Percentiles rank a stretch among this genome's conserved stretches.
phyloP scores from a whole-genome alignment of 2,329 filamentous ascomycete species.

The Metarhizium guizhouense region DNA sequence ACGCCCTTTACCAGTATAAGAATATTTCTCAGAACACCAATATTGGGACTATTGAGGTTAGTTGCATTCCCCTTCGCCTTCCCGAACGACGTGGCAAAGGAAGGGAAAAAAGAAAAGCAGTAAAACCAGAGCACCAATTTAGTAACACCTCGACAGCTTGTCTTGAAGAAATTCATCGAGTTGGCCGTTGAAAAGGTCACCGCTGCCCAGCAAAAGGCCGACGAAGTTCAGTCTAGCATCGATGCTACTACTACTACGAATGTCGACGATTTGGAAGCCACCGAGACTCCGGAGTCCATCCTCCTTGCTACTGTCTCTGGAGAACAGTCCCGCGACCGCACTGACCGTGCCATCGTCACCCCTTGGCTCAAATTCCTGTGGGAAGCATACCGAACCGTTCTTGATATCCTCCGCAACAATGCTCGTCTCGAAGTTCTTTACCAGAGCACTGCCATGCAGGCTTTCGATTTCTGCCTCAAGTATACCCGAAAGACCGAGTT shows the following conservation, averaged over 20 bases:
- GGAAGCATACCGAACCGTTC: constrained; percentile 97
- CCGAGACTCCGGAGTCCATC: constrained; percentile 96
- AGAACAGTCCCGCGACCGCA: constrained; percentile 94
- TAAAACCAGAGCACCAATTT: constrained; percentile 2
- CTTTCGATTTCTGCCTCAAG: constrained; percentile 97
- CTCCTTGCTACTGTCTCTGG: constrained; percentile 95
- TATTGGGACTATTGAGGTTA: constrained; percentile 90
- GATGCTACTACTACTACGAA: constrained; percentile 64
- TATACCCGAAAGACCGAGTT: constrained; percentile 99
- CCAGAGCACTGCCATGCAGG: constrained; percentile 94
- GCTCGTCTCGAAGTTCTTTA: constrained; percentile 95
- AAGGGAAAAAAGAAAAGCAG: not conserved
- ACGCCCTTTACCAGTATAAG: constrained; percentile 99
- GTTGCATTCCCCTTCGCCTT: constrained; percentile 8
- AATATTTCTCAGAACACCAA: constrained; percentile 99
- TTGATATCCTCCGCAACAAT: constrained; percentile 99
- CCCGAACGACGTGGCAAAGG: not conserved
- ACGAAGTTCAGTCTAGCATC: constrained; percentile 82
- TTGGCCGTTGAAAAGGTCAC: constrained; percentile 94
- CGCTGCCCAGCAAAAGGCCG: constrained; percentile 89
- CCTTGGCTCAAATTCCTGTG: constrained; percentile 99
- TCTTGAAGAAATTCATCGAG: constrained; percentile 97
- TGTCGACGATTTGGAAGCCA: constrained; percentile 92
- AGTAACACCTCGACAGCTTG: constrained; percentile 45
- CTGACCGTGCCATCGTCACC: constrained; percentile 94